Conservation (phyloP, 1,284 basidiomycete genomes). For the Moesziomyces parantarcticus region DNA sequence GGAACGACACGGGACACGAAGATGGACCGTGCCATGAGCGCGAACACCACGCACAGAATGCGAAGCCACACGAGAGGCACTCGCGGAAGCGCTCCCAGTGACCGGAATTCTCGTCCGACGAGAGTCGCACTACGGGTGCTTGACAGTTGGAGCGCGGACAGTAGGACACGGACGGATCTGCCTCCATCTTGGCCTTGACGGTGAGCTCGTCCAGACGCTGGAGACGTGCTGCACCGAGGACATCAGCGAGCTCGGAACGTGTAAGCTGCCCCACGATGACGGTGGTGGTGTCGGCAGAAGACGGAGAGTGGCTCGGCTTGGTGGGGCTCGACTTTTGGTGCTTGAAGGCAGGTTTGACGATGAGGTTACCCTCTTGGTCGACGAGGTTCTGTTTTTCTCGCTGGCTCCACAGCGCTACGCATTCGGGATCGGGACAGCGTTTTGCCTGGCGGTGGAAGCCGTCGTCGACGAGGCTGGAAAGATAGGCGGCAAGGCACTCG, state of each 20-base stretch:
- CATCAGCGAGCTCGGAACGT: constrained; percentile 21
- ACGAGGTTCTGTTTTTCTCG: constrained; percentile 42
- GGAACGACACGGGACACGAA: constrained; percentile 32
- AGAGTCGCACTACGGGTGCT: constrained; percentile 31
- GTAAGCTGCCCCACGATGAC: constrained; percentile 24
- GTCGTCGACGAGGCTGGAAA: constrained; percentile 42
- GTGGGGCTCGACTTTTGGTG: background rate
- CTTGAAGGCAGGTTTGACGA: background rate
- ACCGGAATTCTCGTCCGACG: constrained; percentile 44
- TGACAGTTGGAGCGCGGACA: constrained; percentile 47
- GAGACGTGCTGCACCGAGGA: constrained; percentile 25
- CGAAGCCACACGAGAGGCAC: constrained; percentile 43
- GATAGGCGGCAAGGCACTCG: constrained; percentile 41
- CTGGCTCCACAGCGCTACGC: constrained; percentile 38
- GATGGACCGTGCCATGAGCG: constrained; percentile 48
- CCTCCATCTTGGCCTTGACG: constrained; percentile 43
- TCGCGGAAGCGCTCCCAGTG: constrained; percentile 51
- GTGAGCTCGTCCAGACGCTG: constrained; percentile 31
- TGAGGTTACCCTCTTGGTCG: constrained; percentile 36
- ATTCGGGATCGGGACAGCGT: constrained; percentile 50
- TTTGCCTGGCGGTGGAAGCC: constrained; percentile 45
- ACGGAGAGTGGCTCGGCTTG: no score
- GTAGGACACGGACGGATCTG: constrained; percentile 48
- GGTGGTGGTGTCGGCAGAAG: background rate
- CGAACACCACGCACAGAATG: constrained; percentile 51